These are phyloP conservation scores for Penicillium vulpinum DNA, from an alignment of 2,329 filamentous ascomycete genomes.

Conservation along the genomic window DNA sequence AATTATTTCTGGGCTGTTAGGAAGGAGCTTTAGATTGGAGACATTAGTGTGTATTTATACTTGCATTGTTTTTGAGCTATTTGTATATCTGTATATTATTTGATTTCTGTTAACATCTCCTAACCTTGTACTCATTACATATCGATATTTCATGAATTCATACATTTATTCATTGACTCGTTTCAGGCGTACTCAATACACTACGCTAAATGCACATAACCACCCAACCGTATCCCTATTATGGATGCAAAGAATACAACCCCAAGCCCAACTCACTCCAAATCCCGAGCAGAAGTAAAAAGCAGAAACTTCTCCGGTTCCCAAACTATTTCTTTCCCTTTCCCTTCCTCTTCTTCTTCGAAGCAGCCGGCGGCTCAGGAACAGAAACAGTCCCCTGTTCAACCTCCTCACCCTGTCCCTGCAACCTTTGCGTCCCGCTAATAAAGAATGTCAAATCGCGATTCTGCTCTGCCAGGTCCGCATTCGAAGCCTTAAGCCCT, in stretches of 20 bases:
- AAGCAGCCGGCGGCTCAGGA: constrained; percentile 54
- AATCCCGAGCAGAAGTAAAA: neutral
- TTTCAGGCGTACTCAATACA: neutral
- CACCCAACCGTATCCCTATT: neutral
- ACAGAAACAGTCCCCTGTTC: constrained; percentile 71
- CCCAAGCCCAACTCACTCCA: neutral
- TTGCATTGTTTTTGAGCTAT: neutral
- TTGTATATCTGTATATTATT: neutral
- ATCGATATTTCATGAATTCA: neutral
- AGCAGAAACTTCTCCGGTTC: neutral
- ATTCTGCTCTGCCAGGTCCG: constrained; percentile 80
- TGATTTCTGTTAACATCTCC: neutral
- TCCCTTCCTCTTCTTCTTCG: constrained; percentile 45
- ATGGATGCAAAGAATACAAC: neutral
- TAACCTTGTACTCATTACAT: neutral
- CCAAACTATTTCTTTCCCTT: constrained; percentile 17
- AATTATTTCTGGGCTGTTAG: constrained; percentile 95
- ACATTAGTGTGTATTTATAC: neutral
- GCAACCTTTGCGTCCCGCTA: constrained; percentile 76
- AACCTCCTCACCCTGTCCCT: constrained; percentile 69
- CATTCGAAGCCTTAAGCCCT: constrained; percentile 60
- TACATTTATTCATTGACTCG: neutral
- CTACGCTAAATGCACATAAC: neutral
- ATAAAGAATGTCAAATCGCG: constrained; percentile 86
- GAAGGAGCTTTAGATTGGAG: constrained; percentile 45